Evolutionary conservation across 192 early-diverging fungal species (phyloP).

Genomic region (Piromyces finnis): DNA sequence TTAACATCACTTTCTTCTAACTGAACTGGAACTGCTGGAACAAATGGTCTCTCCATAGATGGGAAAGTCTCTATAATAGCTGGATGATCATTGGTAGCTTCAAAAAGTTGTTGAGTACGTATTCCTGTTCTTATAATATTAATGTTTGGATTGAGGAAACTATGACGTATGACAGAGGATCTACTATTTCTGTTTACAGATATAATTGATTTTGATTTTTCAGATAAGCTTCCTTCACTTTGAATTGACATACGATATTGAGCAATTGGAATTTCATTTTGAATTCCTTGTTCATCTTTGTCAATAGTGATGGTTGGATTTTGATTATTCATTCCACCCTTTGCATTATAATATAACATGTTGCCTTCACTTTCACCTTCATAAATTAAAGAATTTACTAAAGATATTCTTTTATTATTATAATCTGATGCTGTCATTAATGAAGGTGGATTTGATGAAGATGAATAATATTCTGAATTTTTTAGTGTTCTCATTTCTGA

Average conservation of each 20-base stretch:
- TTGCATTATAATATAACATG: no score
- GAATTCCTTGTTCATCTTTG: no score
- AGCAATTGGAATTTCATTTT: no score
- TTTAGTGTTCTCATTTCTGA: not conserved
- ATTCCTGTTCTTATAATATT: not conserved
- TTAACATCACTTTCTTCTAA: not conserved
- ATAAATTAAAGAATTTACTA: not conserved
- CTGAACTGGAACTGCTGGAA: not conserved
- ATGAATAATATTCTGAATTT: not conserved
- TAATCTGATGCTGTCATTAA: not conserved
- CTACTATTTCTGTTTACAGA: not conserved
- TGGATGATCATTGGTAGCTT: not conserved
- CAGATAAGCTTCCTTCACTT: not conserved
- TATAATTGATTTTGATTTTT: not conserved
- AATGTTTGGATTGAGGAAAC: not conserved
- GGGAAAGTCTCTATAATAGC: not conserved
- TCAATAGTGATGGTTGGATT: no score
- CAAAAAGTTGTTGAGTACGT: not conserved
- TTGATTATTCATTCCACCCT: no score
- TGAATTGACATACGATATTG: no score
- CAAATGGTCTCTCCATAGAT: not conserved
- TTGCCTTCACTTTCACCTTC: not conserved
- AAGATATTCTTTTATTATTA: not conserved
- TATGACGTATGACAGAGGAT: not conserved
- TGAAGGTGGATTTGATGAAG: not conserved